Evolutionary conservation across 2,329 filamentous ascomycete genomes (phyloP), one percentile per base, ranked within the genome.

Genomic region (Aureobasidium mangrovei): DNA sequence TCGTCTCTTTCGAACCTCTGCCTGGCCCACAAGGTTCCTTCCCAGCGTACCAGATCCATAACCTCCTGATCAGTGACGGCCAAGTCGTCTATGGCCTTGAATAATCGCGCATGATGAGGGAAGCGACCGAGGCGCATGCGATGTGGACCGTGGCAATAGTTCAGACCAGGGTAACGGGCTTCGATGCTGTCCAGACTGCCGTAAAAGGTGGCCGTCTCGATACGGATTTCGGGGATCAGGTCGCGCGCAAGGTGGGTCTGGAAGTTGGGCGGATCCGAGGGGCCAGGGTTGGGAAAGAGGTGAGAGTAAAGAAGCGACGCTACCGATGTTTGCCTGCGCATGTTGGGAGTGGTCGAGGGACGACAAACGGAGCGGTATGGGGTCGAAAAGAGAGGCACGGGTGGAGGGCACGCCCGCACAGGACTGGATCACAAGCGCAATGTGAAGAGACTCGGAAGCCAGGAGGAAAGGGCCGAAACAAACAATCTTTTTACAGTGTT

Each of bases 1-100:
- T 89, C 84, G 64, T 91, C 86, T 55, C 78, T 77, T 73, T 91
- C 86, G 65, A 83, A 91, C 53, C 86, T 80, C 65, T 90, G 85
- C 65, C 89, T 84, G 58, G 87, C 87, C 86, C 86, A 91, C 58
- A 84, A 82, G 7, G 86, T 91, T 55, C 86, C 86, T 72, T 91
- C 86, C 86, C 86, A 91, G 64, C 86, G 84, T 56, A 86, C 90
- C 65, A 91, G 74, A 46, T 76, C 74, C 53, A 81, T 76, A 61
- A 91, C 88, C 66, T 91, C 86, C 61, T 75, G 72, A 55, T 80
- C 72, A 6, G 86, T 91, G 38, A 91, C 74, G 41, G 77, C 77
- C 27, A 91, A 76, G 28, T 70, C 72, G 68, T 90, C 85, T 63
- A 91, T 89, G 29, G 86, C 85, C 39, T 82, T 80, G 68, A 91